Percentiles rank a stretch among this genome's conserved stretches.
Evolutionary conservation across 2,329 filamentous ascomycete genomes (phyloP).

Genomic region (Elsinoe perseae): DNA sequence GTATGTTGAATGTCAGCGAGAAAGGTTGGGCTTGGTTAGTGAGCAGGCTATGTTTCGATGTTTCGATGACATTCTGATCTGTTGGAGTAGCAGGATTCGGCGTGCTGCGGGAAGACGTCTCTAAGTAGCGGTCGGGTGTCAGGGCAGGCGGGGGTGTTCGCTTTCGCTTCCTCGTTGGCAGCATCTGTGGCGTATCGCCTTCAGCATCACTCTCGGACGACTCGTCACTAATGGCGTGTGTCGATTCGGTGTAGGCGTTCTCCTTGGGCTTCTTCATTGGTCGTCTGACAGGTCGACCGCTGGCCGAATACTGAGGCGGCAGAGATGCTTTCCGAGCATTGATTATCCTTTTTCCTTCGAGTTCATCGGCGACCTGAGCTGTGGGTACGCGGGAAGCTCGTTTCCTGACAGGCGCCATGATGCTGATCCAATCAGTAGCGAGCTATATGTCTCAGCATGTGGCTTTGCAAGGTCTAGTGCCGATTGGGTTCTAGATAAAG

Average conservation of each 20-base stretch:
- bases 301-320: constrained; percentile 19
- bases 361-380: not conserved
- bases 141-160: constrained; percentile 23
- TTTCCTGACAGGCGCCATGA: constrained; percentile 4
- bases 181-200: constrained; percentile 26
- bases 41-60: not conserved
- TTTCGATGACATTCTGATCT: constrained; percentile 19
- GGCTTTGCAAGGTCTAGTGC: too few relatives aligned
- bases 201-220: constrained; percentile 28
- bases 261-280: constrained; percentile 25
- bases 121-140: constrained; percentile 28
- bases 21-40: constrained; percentile 24
- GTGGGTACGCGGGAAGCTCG: not conserved
- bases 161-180: constrained; percentile 26
- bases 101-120: constrained; percentile 29
- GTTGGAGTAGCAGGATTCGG: constrained; percentile 25
- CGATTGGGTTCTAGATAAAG: not conserved
- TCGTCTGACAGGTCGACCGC: constrained; percentile 38
- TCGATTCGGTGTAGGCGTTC: constrained; percentile 36
- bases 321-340: not conserved
- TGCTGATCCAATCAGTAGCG: not conserved
- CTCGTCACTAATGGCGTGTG: constrained; percentile 30
- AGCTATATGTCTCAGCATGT: not conserved
- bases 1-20: constrained; percentile 40
- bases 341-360: not conserved